Conservation (phyloP, 106 monocot genomes). For the Triglochin maritima region DNA sequence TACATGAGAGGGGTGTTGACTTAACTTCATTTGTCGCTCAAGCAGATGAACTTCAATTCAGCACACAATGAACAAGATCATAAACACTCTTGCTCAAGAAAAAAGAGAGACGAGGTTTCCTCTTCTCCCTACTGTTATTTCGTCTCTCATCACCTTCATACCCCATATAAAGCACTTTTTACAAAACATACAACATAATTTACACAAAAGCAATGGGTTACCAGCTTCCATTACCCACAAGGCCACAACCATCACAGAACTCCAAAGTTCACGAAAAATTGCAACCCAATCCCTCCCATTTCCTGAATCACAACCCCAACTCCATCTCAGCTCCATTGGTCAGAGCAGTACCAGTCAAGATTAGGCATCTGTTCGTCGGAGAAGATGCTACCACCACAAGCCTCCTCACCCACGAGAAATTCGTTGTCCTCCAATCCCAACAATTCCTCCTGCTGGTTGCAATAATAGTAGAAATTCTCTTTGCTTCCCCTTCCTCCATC, state of each 20-base stretch:
- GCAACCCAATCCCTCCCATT: not conserved
- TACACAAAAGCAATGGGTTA: too few relatives aligned
- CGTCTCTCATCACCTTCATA: too few relatives aligned
- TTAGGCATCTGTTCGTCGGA: slow-evolving; percentile 10
- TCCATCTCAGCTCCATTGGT: slow-evolving; percentile 4
- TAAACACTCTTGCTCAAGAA: too few relatives aligned
- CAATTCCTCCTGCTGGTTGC: not conserved
- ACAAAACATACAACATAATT: too few relatives aligned
- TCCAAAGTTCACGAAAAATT: not conserved
- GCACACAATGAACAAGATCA: too few relatives aligned
- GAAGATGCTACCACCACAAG: slow-evolving; percentile 12
- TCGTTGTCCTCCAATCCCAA: not conserved
- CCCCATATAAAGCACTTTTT: too few relatives aligned
- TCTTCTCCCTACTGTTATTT: too few relatives aligned
- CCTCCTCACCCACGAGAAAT: slow-evolving; percentile 5
- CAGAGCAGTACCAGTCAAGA: slow-evolving; percentile 12
- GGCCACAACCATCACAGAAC: not conserved
- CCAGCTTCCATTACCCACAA: too few relatives aligned
- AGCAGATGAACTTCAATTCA: too few relatives aligned
- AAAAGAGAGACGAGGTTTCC: too few relatives aligned
- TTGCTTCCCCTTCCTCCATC: not conserved
- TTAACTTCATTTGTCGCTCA: too few relatives aligned
- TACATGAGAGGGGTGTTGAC: too few relatives aligned
- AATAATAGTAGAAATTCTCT: not conserved
- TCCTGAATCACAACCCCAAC: not conserved